Conservation (phyloP, 208 protist genomes). For the Leishmania major region DNA sequence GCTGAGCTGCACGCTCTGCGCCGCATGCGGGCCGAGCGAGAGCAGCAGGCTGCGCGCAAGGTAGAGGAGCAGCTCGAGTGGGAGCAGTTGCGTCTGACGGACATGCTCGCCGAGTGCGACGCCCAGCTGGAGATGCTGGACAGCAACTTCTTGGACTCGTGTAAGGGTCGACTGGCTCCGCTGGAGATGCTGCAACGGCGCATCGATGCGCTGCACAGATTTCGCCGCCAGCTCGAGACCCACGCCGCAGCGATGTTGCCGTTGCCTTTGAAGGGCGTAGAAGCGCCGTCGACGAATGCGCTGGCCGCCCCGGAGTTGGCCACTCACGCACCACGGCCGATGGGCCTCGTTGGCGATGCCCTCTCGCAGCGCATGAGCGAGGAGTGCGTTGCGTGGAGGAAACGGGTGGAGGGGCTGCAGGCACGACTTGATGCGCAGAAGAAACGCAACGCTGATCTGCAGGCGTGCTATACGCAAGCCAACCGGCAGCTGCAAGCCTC, state of each 20-base stretch:
- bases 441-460: constrained; percentile 10
- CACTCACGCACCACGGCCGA: background rate
- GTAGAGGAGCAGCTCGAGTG: constrained; percentile 31
- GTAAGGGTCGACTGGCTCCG: constrained; percentile 5
- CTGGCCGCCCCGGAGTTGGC: background rate
- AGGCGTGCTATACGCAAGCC: constrained; percentile 22
- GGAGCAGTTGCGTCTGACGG: constrained; percentile 28
- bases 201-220: constrained; percentile 13
- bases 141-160: constrained; percentile 22
- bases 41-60: constrained; percentile 21
- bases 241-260: background rate
- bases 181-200: constrained; percentile 29
- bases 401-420: constrained; percentile 5
- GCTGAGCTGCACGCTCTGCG: constrained; percentile 56
- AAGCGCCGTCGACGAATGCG: background rate
- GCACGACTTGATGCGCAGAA: constrained; percentile 1
- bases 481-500: constrained; percentile 21
- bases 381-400: constrained; percentile 14
- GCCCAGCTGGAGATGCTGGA: constrained; percentile 26
- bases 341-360: constrained; percentile 11
- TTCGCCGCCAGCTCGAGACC: constrained; percentile 11
- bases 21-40: constrained; percentile 11
- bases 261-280: background rate
- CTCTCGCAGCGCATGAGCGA: constrained; percentile 10
- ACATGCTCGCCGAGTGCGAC: constrained; percentile 32